Evolutionary conservation across 768 basidiomycete genomes (phyloP), one percentile per base, ranked within the genome.

Genomic region (Suillus occidentalis): DNA sequence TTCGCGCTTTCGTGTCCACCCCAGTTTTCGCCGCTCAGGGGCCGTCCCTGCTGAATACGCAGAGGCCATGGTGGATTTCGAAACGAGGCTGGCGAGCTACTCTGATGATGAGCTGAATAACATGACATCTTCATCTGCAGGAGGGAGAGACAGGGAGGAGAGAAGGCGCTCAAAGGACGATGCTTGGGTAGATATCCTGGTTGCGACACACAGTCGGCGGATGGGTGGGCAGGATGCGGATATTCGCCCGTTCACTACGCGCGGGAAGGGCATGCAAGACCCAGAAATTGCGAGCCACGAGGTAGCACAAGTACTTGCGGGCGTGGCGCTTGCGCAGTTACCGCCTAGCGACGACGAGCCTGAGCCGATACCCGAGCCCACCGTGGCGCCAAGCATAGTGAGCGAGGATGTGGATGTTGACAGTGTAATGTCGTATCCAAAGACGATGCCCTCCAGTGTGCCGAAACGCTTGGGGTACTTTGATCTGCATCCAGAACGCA

Each of bases 121-220:
- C 52, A 83, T 81, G 65, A 71, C 75, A 9, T 81, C 82, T 67
- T 67, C 74, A 53, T 79, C 78, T 66, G 69, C 72, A 14, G 74
- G 82, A 22, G 72, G 77, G 45, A 40, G 57, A 4, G 39, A 39
- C 22, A 76, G 74, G 25, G 76, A 83, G 43, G 80, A 82, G 45
- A 76, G 77, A 77, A 78, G 71, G 76, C 76, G 73, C 68, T 81
- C 82, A 22, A 79, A 76, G 68, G 88, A 91, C 60, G 93, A 94
- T 71, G 91, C 91, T 5, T 94, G 93, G 92, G 91, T 94, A 49
- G 93, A 94, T 76, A 94, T 94, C 49, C 77, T 94, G 12, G 91
- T 94, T 2, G 87, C 86, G 52, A 84, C 73, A 16, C 84, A 84
- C 67, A 74, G 69, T 42, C 77, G 87, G 49, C 76, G 87, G 49